Conservation (phyloP, 106 monocot genomes). For the Dioscorea zingiberensis region DNA sequence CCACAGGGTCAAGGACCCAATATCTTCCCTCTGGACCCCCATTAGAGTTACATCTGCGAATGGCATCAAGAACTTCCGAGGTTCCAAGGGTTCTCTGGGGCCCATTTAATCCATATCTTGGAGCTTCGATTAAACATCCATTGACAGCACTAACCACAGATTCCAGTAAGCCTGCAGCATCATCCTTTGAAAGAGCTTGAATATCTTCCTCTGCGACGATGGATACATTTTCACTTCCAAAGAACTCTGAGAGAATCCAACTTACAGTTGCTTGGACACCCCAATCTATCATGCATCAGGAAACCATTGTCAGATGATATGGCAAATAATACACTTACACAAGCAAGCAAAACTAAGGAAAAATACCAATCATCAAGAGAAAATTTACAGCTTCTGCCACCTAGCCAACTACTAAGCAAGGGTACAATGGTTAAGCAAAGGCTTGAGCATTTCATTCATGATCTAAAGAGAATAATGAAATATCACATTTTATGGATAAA, state of each 20-base stretch:
- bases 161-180: conserved; percentile 53
- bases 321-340: too few relatives aligned
- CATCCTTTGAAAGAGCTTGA: conserved; percentile 34
- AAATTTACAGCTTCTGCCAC: too few relatives aligned
- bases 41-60: conserved; percentile 64
- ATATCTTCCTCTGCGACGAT: conserved; percentile 88
- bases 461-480: too few relatives aligned
- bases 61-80: conserved; percentile 60
- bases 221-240: conserved; percentile 58
- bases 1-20: conserved; percentile 94
- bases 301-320: too few relatives aligned
- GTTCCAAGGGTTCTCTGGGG: conserved; percentile 34
- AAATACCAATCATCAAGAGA: too few relatives aligned
- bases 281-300: conserved; percentile 50
- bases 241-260: conserved; percentile 64
- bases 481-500: too few relatives aligned
- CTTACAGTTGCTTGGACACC: conserved; percentile 88
- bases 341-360: too few relatives aligned
- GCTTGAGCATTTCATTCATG: too few relatives aligned
- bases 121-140: conserved; percentile 51
- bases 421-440: too few relatives aligned
- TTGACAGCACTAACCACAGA: conserved; percentile 65
- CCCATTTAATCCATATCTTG: conserved; percentile 53
- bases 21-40: conserved; percentile 77
- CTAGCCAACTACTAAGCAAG: too few relatives aligned